Evolutionary conservation across 768 basidiomycete species (phyloP), one percentile per base, ranked within the genome.

Genomic region (Trametes villosa): DNA sequence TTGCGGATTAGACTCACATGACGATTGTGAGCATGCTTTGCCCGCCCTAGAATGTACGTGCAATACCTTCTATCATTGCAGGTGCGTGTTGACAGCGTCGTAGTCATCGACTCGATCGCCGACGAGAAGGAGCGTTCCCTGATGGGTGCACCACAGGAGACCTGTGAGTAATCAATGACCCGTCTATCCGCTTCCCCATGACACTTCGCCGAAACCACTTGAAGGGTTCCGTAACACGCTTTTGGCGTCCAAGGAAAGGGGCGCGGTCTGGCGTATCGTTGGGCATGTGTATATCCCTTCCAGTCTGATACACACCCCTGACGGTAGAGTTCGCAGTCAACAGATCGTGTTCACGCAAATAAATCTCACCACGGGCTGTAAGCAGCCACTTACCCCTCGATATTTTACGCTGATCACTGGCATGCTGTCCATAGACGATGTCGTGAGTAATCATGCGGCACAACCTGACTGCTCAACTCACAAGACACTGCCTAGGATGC

Each of bases 271-370:
- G 85, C 78, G 83, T 15, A 70, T 86, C 18, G 73, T 85, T 17
- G 83, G 81, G 81, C n/a, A n/a, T 81, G 60, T 11, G 15, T 18
- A 24, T 68, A n/a, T n/a, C n/a, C n/a, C n/a, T n/a, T n/a, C n/a
- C n/a, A 62, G 26, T 30, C 13, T 29, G n/a, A n/a, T n/a, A 11
- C 49, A 15, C 22, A 20, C 36, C 1, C 9, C 26, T 29, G 12
- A 24, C 22, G 51, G 18, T 41, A 6, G 30, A 9, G 46, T 31
- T 22, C 18, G 13, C 61, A 82, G 83, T 9, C 83, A 85, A 64
- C 85, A 85, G 65, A 79, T 85, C 46, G 81, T 85, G 15, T 85
- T 85, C 71, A 78, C 78, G 9, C 79, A 81, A 64, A 67, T 85
- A 9, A 72, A 77, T 49, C 72, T 78, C 48, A 65, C 67, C 11